Evolutionary conservation across 2,329 filamentous ascomycete species (phyloP).

Genomic region (Penicillium sp.): DNA sequence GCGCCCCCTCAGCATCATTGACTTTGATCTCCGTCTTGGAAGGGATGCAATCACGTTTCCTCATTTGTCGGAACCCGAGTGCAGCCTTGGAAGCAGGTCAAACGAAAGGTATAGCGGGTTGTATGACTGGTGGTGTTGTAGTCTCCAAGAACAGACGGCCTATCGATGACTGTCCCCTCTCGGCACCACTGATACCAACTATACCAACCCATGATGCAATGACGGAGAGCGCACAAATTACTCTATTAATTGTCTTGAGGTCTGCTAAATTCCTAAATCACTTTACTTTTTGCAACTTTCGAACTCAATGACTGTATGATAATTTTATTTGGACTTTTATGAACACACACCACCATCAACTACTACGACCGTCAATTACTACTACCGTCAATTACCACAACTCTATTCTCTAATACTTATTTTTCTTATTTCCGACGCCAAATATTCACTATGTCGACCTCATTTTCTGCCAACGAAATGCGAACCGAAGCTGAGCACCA

Average conservation of each 20-base stretch:
- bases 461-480: constrained; percentile 18
- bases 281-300: constrained; percentile 7
- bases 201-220: constrained; percentile 27
- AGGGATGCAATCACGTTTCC: constrained; percentile 5
- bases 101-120: constrained; percentile 5
- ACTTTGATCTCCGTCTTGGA: constrained; percentile 11
- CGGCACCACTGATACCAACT: constrained; percentile 11
- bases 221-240: neutral
- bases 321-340: constrained; percentile 10
- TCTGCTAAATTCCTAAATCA: neutral
- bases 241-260: constrained; percentile 17
- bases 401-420: constrained; percentile 4
- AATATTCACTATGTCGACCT: constrained; percentile 19
- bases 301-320: constrained; percentile 24
- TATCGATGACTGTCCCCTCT: constrained; percentile 1
- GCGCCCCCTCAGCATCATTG: constrained; percentile 21
- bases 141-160: constrained; percentile 1
- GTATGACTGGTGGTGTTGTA: constrained; percentile 1
- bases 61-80: constrained; percentile 11
- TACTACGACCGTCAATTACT: neutral
- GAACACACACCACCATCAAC: neutral
- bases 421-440: neutral
- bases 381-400: neutral
- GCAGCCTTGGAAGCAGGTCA: constrained; percentile 12
- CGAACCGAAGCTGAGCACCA: constrained; percentile 14